phyloP scores from a whole-genome alignment of 495 filamentous ascomycete species.

The Saxispiralis lemnorum region DNA sequence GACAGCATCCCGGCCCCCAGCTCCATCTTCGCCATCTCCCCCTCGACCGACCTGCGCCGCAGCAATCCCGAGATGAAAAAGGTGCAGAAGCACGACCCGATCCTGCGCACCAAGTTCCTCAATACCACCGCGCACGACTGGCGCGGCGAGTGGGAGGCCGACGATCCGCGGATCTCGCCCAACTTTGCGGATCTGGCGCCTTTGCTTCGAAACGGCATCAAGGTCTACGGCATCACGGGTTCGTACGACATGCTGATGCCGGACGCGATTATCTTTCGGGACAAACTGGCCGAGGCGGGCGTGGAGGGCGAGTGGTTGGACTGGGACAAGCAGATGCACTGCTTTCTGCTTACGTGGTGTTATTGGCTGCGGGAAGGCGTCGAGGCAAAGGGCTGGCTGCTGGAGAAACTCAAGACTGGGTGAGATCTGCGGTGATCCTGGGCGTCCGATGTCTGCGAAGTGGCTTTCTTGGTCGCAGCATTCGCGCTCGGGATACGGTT shows the following conservation, averaged over 20 bases:
- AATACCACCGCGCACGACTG: constrained; percentile 22
- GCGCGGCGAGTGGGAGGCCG: constrained; percentile 15
- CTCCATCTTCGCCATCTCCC: constrained; percentile 23
- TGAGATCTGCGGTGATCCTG: not conserved
- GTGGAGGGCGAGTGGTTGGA: constrained; percentile 26
- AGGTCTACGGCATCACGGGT: constrained; percentile 24
- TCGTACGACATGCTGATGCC: constrained; percentile 26
- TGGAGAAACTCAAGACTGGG: constrained; percentile 6
- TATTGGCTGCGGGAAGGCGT: constrained; percentile 24
- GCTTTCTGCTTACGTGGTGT: constrained; percentile 25
- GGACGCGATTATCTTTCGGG: constrained; percentile 23
- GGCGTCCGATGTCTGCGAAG: not conserved
- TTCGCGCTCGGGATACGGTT: not conserved
- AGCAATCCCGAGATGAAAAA: constrained; percentile 22
- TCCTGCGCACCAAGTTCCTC: constrained; percentile 21
- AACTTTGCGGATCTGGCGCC: constrained; percentile 19
- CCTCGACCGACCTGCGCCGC: constrained; percentile 25
- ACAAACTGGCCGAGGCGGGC: constrained; percentile 19
- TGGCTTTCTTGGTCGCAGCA: not conserved
- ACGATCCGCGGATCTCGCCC: constrained; percentile 21
- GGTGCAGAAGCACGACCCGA: constrained; percentile 21
- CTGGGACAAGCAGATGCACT: constrained; percentile 34
- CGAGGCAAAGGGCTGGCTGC: constrained; percentile 25
- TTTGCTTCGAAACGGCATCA: constrained; percentile 16
- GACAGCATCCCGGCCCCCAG: not conserved